Evolutionary conservation across 345 rosid genomes (phyloP).

Genomic region (Trapa bicornis): DNA sequence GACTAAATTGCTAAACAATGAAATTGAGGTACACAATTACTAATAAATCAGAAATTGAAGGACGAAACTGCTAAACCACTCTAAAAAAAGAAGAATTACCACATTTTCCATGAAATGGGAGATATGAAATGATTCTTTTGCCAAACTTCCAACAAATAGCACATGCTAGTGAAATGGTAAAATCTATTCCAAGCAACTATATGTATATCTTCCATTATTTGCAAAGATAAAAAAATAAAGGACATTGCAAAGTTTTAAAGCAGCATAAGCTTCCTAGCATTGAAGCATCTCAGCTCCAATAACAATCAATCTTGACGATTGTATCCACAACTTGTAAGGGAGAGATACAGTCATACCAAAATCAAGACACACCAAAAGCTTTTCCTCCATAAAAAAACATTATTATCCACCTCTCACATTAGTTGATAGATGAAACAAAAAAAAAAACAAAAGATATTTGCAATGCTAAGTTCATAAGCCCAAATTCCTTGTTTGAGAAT

Average conservation of each 20-base stretch:
- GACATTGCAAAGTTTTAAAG: neutral
- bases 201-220: neutral
- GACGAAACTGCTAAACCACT: no score
- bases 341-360: neutral
- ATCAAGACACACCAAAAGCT: neutral
- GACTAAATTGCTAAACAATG: no score
- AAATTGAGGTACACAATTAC: no score
- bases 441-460: no score
- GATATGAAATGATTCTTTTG: neutral
- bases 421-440: no score
- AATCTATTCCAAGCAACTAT: neutral
- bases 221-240: neutral
- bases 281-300: neutral
- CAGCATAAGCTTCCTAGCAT: neutral
- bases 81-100: no score
- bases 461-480: neutral
- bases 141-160: neutral
- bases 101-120: no score
- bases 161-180: neutral
- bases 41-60: no score
- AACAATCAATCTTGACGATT: neutral
- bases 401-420: neutral
- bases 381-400: neutral
- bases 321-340: neutral
- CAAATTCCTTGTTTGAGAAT: neutral